phyloP scores from a whole-genome alignment of 2,329 filamentous ascomycete genomes.

The Calonectria fujianensis region DNA sequence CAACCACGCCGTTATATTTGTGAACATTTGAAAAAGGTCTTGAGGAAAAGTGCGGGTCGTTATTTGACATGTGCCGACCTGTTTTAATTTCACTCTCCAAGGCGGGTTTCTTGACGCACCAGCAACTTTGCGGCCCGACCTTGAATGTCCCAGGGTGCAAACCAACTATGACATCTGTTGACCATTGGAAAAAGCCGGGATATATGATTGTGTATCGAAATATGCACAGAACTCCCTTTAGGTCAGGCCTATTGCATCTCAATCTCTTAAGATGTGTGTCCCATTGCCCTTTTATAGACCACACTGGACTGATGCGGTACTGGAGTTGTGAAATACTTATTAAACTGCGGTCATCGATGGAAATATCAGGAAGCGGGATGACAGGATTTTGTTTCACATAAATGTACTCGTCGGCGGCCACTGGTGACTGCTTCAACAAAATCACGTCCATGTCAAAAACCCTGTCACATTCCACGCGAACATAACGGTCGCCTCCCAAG shows the following conservation, averaged over 20 bases:
- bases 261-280: background rate
- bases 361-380: background rate
- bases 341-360: background rate
- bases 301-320: background rate
- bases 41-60: background rate
- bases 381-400: background rate
- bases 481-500: background rate
- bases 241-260: background rate
- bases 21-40: background rate
- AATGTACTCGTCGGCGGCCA: background rate
- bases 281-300: background rate
- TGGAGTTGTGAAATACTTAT: background rate
- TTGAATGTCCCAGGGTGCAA: background rate
- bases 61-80: background rate
- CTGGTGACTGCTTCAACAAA: background rate
- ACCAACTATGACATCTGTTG: constrained; percentile 7
- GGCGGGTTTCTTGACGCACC: background rate
- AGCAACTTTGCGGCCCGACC: background rate
- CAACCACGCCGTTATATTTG: background rate
- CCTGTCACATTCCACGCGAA: background rate
- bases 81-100: background rate
- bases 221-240: background rate
- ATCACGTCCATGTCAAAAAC: background rate
- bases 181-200: background rate
- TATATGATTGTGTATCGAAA: background rate